phyloP scores from a whole-genome alignment of 768 basidiomycete species.

The Amanita rimosa region DNA sequence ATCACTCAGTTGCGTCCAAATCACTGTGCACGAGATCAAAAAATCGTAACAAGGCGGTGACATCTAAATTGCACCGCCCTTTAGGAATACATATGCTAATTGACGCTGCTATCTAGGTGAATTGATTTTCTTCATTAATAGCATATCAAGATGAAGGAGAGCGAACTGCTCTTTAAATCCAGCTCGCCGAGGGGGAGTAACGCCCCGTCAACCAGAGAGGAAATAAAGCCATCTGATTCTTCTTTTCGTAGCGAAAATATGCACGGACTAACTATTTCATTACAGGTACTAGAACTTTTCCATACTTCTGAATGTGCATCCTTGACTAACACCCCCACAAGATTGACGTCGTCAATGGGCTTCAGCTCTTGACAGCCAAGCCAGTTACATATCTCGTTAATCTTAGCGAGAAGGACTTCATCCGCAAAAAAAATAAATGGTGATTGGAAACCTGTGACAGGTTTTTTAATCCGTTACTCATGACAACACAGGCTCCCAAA shows the following conservation, averaged over 20 bases:
- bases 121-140: slow-evolving; percentile 2
- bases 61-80: background rate
- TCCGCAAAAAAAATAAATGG: slow-evolving; percentile 99
- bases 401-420: slow-evolving; percentile 86
- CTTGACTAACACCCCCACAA: slow-evolving; percentile 20
- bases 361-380: slow-evolving; percentile 90
- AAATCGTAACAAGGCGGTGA: background rate
- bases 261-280: background rate
- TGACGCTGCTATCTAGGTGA: background rate
- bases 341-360: slow-evolving; percentile 85
- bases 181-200: slow-evolving; percentile 97
- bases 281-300: slow-evolving; percentile 6
- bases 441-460: slow-evolving; percentile 12
- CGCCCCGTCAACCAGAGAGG: slow-evolving; percentile 73
- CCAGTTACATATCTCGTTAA: slow-evolving; percentile 98
- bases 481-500: slow-evolving; percentile 61
- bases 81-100: background rate
- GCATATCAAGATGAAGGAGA: slow-evolving; percentile 58
- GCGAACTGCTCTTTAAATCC: slow-evolving; percentile 75
- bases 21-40: too few relatives aligned
- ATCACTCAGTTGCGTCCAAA: background rate
- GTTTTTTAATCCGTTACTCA: background rate
- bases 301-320: background rate
- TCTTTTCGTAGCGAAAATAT: background rate
- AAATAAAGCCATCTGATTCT: slow-evolving; percentile 33